phyloP scores from a whole-genome alignment of 148 eudicot species.

The Bassia scoparia region DNA sequence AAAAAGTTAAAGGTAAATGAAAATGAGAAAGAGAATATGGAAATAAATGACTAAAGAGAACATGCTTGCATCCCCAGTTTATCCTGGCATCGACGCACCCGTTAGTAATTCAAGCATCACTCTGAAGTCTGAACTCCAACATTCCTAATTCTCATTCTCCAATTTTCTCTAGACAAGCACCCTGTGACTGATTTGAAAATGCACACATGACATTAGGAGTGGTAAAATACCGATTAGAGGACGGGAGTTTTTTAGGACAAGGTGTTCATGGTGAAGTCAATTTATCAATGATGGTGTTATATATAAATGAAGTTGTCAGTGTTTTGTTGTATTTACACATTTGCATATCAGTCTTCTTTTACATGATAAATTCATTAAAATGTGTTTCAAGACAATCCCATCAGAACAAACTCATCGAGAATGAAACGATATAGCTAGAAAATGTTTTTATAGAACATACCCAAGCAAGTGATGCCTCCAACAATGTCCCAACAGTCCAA shows the following conservation, averaged over 20 bases:
- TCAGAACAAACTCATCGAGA: neutral
- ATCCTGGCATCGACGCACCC: too few species aligned
- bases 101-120: too few species aligned
- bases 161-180: neutral
- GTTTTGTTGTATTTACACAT: neutral
- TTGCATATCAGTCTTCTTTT: neutral
- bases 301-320: neutral
- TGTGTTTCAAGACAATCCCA: neutral
- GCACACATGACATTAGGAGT: neutral
- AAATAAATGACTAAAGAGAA: too few species aligned
- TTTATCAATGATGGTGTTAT: neutral
- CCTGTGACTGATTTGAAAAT: neutral
- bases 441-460: conserved; percentile 36
- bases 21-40: too few species aligned
- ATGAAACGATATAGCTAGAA: neutral
- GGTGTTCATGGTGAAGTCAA: neutral
- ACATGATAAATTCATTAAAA: neutral
- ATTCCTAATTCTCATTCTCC: neutral
- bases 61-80: too few species aligned
- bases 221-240: too few species aligned
- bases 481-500: conserved; percentile 84
- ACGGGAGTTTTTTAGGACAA: neutral
- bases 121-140: too few species aligned
- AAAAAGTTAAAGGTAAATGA: too few species aligned
- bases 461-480: conserved; percentile 90